Base-by-base conservation (phyloP, 305 asterid genomes). In the Nicotiana rustica region DNA sequence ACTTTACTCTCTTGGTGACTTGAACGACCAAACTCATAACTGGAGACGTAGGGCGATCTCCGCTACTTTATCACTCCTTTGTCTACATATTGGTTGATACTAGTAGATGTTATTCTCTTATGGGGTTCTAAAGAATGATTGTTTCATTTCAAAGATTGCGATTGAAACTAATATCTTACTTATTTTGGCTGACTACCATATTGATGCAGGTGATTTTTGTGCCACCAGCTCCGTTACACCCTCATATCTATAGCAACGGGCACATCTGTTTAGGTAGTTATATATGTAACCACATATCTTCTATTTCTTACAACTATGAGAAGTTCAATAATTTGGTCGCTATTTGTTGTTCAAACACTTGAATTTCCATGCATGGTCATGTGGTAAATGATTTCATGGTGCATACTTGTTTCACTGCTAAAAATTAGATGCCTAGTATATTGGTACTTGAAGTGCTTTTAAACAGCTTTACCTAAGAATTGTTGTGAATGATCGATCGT, bases 241-340 rank as follows among this genome's bases (percentile, higher is more conserved):
- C 98, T 68, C 99, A 94, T 85, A 94, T 94, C 83, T 95, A 94
- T 83, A 95, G 99, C 90, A 95, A 94, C 67, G 98, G 98, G 44
- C 98, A 95, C 87, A 95, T 95, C 86, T 95, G 99, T 89, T 87
- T 95, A 90, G 99, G 98, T 95, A 57, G 66, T 76, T 52, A 76
- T 76, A 4, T 29, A 76, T 55, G 80, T 76, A 76, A 76, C 25
- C 80, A 31, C 29, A 52, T 52, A 29, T 76, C 5, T 52, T 76
- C 29, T 3, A 52, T 52, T 57, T 55, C 65, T 29, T 75, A 52
- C 79, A 25, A 15, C 6, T 44, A 52, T 5, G 2, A 52, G 29
- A 0, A 60, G 0, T 55, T 52, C n/a, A 15, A 52, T 29, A 9
- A 8, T 52, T 55, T 52, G 65, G 65, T 75, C 25, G 31, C n/a